phyloP scores from a whole-genome alignment of 1,284 basidiomycete genomes.

The Pyrrhoderma lamaoense region DNA sequence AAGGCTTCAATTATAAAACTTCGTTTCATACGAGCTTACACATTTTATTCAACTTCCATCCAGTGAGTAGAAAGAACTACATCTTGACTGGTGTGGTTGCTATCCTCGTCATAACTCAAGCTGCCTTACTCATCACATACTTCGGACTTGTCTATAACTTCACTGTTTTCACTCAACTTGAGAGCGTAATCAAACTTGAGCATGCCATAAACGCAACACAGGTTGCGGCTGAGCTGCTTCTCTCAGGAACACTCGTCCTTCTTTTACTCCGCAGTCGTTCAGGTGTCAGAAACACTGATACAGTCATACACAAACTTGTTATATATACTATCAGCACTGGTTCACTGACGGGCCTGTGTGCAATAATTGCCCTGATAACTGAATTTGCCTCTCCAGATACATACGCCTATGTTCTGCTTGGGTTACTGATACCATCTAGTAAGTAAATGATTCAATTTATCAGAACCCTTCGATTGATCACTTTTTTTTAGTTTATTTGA shows the following conservation, averaged over 20 bases:
- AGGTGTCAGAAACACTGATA: not conserved
- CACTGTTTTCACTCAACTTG: not conserved
- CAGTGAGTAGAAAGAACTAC: not conserved
- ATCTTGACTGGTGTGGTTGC: not conserved
- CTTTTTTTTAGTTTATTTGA: not conserved
- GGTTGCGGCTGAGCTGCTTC: constrained; percentile 6
- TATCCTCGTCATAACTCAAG: not conserved
- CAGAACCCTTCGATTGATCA: not conserved
- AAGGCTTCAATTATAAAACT: not conserved
- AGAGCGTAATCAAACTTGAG: not conserved
- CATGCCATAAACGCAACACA: constrained; percentile 1
- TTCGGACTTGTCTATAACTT: not conserved
- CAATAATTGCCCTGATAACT: constrained; percentile 8
- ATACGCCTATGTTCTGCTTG: constrained; percentile 1
- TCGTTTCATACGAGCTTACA: too few species aligned
- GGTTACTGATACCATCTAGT: not conserved
- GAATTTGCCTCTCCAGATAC: not conserved
- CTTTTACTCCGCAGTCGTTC: not conserved
- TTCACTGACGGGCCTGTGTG: constrained; percentile 6
- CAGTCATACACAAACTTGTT: constrained; percentile 9
- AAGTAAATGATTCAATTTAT: not conserved
- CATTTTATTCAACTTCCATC: too few species aligned
- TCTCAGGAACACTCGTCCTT: constrained; percentile 4
- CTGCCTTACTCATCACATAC: not conserved
- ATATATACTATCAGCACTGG: constrained; percentile 8